Percentiles rank a stretch among this genome's conserved stretches.
Evolutionary conservation across 805 yeast genomes (phyloP).

Genomic region (Teunomyces kruisii): DNA sequence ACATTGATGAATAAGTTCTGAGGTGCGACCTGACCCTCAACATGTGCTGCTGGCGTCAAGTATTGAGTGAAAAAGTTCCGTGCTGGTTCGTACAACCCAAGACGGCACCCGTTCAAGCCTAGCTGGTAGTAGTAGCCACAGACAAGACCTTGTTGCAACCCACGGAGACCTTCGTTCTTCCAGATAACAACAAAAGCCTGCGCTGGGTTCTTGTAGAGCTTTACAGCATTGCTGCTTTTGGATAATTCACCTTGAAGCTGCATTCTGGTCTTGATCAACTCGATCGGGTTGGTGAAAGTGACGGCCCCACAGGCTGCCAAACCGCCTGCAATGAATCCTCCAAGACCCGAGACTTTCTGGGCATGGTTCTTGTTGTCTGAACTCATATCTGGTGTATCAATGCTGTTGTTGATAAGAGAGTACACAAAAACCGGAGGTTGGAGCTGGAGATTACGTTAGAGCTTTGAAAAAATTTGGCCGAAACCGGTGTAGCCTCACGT

Average conservation of each 20-base stretch:
- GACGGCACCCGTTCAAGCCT: conserved; percentile 89
- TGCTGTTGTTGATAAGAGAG: not conserved
- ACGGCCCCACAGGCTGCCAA: conserved; percentile 96
- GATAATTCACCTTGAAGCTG: conserved; percentile 92
- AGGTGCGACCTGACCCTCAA: conserved; percentile 37
- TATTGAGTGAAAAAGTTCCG: conserved; percentile 57
- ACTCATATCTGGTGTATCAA: not conserved
- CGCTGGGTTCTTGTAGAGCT: conserved; percentile 72
- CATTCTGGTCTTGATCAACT: conserved; percentile 92
- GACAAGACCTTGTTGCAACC: conserved; percentile 83
- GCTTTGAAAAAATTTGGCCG: not conserved
- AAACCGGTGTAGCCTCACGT: conserved; percentile 1
- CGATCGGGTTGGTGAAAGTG: conserved; percentile 94
- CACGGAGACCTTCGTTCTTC: conserved; percentile 80
- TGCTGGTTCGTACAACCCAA: conserved; percentile 91
- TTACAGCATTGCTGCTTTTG: conserved; percentile 48
- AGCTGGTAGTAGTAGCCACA: conserved; percentile 91
- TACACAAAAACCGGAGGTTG: not conserved
- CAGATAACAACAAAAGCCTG: conserved; percentile 78
- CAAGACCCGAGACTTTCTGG: conserved; percentile 22
- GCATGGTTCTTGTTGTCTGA: conserved; percentile 3
- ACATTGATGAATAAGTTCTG: conserved; percentile 60
- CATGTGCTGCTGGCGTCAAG: conserved; percentile 50
- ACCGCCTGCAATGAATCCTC: conserved; percentile 30
- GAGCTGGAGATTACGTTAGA: not conserved